Evolutionary conservation across 1,284 basidiomycete species (phyloP), one percentile per base, ranked within the genome.

Genomic region (Ceratobasidium theobromae): DNA sequence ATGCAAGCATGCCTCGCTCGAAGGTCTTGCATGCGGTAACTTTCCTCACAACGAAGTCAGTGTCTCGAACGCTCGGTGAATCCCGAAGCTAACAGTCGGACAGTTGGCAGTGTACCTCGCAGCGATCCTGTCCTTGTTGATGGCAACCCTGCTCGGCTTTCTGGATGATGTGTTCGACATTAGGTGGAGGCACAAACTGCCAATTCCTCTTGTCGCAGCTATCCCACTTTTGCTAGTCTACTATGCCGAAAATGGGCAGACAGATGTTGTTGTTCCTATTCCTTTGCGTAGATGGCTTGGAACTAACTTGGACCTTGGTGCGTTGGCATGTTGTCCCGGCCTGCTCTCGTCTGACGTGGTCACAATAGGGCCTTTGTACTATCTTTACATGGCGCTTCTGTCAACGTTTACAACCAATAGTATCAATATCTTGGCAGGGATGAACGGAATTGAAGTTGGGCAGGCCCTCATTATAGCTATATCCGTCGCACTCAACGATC

Each of bases 101-200:
- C 70, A 96, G 89, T 82, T 99, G 57, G 86, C 95, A 0, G 86
- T 95, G 1, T 99, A 97, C 76, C 82, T 99, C 16, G 96, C 96
- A 0, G 94, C 94, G 1, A 76, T 99, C 6, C 81, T 99, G 12
- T 95, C 92, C 0, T 81, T 99, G 23, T 79, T 98, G 27, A 92
- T 93, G 27, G 95, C 97, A 0, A 95, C 94, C 0, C 83, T 99
- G 69, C 85, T 99, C 1, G 96, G 97, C 8, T 98, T 99, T 73
- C 80, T 98, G 52, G 97, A 99, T 74, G 97, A 99, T 76, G 85
- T 99, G 1, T 99, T 99, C 72, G 97, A 99, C 75, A 98, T 99
- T 71, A 87, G 97, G 11, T 99, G 97, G 97, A 79, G 97, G 68
- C 94, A 98, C 79, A 99, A 99, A 76, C 78, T 99, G 6, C 97